Evolutionary conservation across 1,284 basidiomycete species (phyloP), one percentile per base, ranked within the genome.

Genomic region (Microbotryum lychnidis-dioicae): DNA sequence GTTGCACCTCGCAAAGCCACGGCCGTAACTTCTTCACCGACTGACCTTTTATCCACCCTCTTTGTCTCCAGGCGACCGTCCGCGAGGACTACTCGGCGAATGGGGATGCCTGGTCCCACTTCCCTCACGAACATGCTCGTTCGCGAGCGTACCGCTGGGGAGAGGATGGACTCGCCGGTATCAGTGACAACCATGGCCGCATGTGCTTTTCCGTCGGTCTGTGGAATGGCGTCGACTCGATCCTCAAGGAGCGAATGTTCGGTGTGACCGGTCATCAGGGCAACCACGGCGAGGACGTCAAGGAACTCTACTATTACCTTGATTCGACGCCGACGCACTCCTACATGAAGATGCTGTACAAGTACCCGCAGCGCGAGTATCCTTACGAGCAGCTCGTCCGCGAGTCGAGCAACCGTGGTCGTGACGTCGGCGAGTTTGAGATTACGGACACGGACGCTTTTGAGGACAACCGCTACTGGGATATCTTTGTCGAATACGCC

Each of bases 211-310:
- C 83, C 33, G 80, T 98, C 25, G 89, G 87, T 3, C 80, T 98
- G 31, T 98, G 94, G 94, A 98, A 98, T 76, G 92, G 85, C 60
- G 79, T 89, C 73, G 94, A 98, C 76, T 83, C 85, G 50, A 97
- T 97, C 74, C 81, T 98, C 69, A 98, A 98, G 76, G 94, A 98
- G 76, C 86, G 94, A 56, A 79, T 97, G 63, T 98, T 93, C 73
- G 94, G 81, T 68, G 86, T 96, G 57, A 96, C 93, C 51, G 91
- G 92, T 23, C 89, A 92, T 75, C 87, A 98, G 78, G 80, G 93
- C 49, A 98, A 98, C 76, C 94, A 98, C 77, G 94, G 94, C 68
- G 94, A 98, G 77, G 94, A 98, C 75, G 91, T 93, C 78, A 97
- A 97, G 78, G 94, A 98, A 74, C 79, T 97, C 33, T 97, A 97